Evolutionary conservation across 2,329 filamentous ascomycete species (phyloP).

Genomic region (Cadophora malorum): DNA sequence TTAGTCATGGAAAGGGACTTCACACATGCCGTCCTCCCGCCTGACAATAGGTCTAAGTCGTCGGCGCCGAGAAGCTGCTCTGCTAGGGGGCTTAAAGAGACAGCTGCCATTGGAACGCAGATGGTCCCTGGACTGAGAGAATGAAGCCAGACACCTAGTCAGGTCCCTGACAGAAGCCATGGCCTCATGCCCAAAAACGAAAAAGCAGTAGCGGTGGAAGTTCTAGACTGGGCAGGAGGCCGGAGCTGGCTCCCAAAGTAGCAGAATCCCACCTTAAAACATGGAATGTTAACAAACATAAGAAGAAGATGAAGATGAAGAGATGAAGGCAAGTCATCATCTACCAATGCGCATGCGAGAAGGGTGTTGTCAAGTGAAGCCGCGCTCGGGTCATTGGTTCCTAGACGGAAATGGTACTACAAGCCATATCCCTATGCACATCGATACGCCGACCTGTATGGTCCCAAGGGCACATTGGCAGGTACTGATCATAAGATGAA

Average conservation of each 20-base stretch:
- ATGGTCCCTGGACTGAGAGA: neutral
- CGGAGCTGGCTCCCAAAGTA: conserved; percentile 6
- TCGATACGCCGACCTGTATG: conserved; percentile 3
- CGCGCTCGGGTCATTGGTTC: conserved; percentile 5
- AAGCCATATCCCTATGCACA: conserved; percentile 17
- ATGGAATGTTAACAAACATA: neutral
- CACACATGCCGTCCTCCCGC: conserved; percentile 19
- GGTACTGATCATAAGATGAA: conserved; percentile 27
- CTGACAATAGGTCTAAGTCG: conserved; percentile 17
- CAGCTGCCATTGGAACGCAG: neutral
- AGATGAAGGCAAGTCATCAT: conserved; percentile 17
- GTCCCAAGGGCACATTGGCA: conserved; percentile 18
- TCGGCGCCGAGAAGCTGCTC: conserved; percentile 21
- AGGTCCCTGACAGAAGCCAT: conserved; percentile 11
- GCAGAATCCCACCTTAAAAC: neutral
- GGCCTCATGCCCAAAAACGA: conserved; percentile 1
- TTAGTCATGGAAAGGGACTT: conserved; percentile 10
- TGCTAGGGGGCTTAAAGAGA: neutral
- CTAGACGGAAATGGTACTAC: neutral
- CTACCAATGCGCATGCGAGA: conserved; percentile 5
- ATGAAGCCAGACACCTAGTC: neutral
- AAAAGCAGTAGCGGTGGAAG: conserved; percentile 4
- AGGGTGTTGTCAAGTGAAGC: neutral
- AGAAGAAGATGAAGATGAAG: neutral
- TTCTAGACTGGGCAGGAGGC: conserved; percentile 14